Base-by-base conservation (phyloP, 2,329 filamentous ascomycete species). In the Aureobasidium namibiae region DNA sequence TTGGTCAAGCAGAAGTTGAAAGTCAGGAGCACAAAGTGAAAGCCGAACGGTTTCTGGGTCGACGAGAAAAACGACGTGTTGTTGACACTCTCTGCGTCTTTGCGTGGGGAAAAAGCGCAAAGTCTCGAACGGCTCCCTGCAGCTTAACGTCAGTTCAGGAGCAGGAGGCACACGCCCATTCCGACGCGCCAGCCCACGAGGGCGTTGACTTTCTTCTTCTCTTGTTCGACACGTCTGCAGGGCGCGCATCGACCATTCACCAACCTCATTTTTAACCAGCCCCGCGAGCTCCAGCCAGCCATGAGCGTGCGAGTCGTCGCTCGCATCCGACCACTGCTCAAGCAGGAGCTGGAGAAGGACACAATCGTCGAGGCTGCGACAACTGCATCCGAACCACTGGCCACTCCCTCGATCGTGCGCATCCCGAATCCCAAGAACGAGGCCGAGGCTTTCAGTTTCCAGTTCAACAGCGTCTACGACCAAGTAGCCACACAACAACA, bases 381-480 rank as follows among this genome's bases (percentile, higher is more conserved):
- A 16, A 61, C 65, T 11, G 62, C 69, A 26, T 67, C 69, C 23
- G 72, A 72, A 9, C 67, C 69, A 16, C 64, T 61, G 46, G 68
- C 67, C 65, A 81, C 80, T 64, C 80, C 84, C 21, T 83, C 82
- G 26, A 76, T 95, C 31, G 85, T 97, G 69, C 87, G 88, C 72
- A 95, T 97, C 67, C 92, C 92, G 3, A 96, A 91, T 70, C 92
- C 92, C 0, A 96, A 94, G 77, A 96, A 96, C 69, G 89, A 90
- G 64, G 79, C 82, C 23, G 92, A 97, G 74, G 88, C 92, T 69
- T 97, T 92, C 74, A 91, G 88, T 57, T 99, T 97, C 72, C 84
- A 92, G 56, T 97, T 97, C 80, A 95, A 94, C 78, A 84, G 88
- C 65, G 92, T 97, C 59, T 97, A 96, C 73, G 90, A 90, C 68